These are phyloP conservation scores for Capronia epimyces DNA, from an alignment of 2,329 filamentous ascomycete species.

Conservation along the genomic window DNA sequence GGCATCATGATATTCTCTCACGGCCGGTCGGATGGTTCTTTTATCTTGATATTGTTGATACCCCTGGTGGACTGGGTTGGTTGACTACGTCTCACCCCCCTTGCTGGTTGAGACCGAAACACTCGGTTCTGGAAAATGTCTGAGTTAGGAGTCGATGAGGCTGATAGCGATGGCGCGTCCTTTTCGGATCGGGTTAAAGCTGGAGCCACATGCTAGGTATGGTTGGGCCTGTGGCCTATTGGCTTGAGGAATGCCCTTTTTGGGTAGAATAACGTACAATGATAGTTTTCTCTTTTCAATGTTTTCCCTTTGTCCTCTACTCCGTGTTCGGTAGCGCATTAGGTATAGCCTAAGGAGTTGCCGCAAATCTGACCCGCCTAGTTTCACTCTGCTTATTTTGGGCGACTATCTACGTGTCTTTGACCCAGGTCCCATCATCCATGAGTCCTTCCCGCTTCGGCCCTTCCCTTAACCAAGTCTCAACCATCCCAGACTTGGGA, in stretches of 20 bases:
- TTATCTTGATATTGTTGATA: too few relatives aligned
- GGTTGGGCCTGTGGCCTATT: background rate
- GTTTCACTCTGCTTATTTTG: too few relatives aligned
- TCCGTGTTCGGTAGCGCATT: too few relatives aligned
- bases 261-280: background rate
- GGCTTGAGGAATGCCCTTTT: background rate
- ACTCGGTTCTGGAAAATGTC: background rate
- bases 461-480: constrained; percentile 68
- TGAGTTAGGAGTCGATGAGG: background rate
- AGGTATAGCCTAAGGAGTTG: too few relatives aligned
- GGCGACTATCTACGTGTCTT: constrained; percentile 46
- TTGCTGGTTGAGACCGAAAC: too few relatives aligned
- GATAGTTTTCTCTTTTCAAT: background rate
- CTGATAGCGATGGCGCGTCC: constrained; percentile 2
- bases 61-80: background rate
- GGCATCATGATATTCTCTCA: background rate
- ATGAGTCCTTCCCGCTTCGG: constrained; percentile 50
- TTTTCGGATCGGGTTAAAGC: background rate
- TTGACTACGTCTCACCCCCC: background rate
- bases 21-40: background rate
- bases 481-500: constrained; percentile 66
- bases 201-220: background rate
- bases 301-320: too few relatives aligned
- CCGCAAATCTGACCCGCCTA: too few relatives aligned
- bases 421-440: constrained; percentile 54